Conservation (phyloP, 2,329 filamentous ascomycete genomes). For the Nannizziopsis barbatae region DNA sequence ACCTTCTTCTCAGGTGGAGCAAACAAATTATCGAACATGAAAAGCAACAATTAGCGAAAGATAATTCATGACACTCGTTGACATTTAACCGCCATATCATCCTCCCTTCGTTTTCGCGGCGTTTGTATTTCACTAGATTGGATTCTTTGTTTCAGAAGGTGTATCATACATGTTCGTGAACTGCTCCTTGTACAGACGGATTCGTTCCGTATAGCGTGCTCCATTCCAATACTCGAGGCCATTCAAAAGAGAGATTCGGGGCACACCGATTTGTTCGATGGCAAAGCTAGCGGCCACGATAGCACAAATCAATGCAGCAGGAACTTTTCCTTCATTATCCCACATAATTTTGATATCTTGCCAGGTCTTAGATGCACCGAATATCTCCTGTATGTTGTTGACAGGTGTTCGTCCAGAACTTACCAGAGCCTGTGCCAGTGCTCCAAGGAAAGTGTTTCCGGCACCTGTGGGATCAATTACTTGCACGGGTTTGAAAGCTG, state of each 20-base stretch:
- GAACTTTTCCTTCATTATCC: conserved; percentile 40
- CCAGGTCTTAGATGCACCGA: conserved; percentile 46
- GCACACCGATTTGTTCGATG: conserved; percentile 88
- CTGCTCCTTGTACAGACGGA: conserved; percentile 36
- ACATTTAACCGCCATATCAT: neutral
- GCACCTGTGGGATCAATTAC: conserved; percentile 92
- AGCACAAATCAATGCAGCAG: conserved; percentile 64
- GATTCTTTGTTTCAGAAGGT: conserved; percentile 21
- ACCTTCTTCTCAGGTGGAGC: conserved; percentile 48
- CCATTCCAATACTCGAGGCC: conserved; percentile 37
- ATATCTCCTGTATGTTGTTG: conserved; percentile 22
- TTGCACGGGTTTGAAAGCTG: conserved; percentile 54
- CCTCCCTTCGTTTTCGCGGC: neutral
- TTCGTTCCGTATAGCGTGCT: conserved; percentile 34
- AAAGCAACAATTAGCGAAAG: conserved; percentile 32
- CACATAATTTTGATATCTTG: conserved; percentile 31
- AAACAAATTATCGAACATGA: conserved; percentile 61
- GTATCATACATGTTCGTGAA: conserved; percentile 32
- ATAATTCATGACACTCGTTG: conserved; percentile 5
- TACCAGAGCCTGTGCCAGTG: conserved; percentile 46
- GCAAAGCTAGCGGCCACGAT: conserved; percentile 79
- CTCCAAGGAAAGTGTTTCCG: conserved; percentile 76
- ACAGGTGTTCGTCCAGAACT: conserved; percentile 29
- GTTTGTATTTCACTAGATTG: conserved; percentile 10
- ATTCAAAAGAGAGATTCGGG: conserved; percentile 32